Evolutionary conservation across 768 basidiomycete species (phyloP), one percentile per base, ranked within the genome.

Genomic region (Chalciporus chontae): DNA sequence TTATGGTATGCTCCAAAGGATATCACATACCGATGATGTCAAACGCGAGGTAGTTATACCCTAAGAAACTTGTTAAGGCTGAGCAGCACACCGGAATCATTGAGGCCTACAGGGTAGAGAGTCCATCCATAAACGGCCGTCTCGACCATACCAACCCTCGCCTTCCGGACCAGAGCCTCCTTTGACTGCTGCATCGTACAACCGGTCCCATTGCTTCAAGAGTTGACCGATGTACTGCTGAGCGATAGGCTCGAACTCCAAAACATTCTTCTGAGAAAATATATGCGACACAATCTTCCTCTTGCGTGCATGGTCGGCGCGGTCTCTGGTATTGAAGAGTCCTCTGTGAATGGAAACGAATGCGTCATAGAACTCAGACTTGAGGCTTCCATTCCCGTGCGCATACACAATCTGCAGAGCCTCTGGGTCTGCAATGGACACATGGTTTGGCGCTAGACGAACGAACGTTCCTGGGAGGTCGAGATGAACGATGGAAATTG

Each of bases 271-370:
- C 63, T 87, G 85, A 1, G 85, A 84, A 69, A 90, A 90, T 59
- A 90, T 85, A 62, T 89, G 82, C 1, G 89, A 85, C 40, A 95
- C 80, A 52, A 96, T 89, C 71, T 95, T 95, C 71, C 91, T 84
- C 70, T 94, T 95, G 38, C 92, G 82, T 6, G 88, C 77, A 64
- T 95, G 92, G 50, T 91, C 87, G 6, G 69, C 62, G 27, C 90
- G 81, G 60, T 87, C 80, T 40, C 90, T 81, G 15, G 86, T 87
- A 66, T 85, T 89, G 78, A 90, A 90, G 24, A 90, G 70, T 1
- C 86, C 85, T 26, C 84, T 78, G 27, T 71, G 72, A 50, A 88
- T 87, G 24, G 84, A 84, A 21, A 90, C 86, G 57, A 92, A 91
- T 13, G 81, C 81, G 50, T 87, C 83, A 62, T 87, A 90, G 65